Evolutionary conservation across 2,329 filamentous ascomycete species (phyloP).

Genomic region (Fusarium secorum): DNA sequence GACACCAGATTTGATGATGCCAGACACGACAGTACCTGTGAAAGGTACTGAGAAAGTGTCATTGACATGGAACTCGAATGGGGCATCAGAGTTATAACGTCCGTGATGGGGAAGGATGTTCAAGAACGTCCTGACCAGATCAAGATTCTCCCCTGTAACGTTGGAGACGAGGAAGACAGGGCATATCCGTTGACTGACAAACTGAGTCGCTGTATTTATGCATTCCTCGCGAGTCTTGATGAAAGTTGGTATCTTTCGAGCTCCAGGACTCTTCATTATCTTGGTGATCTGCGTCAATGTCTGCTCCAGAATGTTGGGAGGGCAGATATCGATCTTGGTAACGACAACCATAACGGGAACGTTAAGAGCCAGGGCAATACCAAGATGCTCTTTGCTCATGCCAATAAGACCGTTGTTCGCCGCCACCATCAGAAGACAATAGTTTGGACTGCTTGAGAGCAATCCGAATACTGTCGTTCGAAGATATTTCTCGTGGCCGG

Average conservation of each 20-base stretch:
- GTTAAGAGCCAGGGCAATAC: constrained; percentile 92
- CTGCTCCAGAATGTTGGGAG: constrained; percentile 91
- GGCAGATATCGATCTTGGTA: constrained; percentile 98
- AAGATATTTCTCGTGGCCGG: constrained; percentile 93
- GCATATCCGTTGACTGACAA: constrained; percentile 93
- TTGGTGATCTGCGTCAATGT: constrained; percentile 90
- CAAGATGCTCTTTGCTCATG: constrained; percentile 98
- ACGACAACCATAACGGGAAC: constrained; percentile 98
- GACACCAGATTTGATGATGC: constrained; percentile 87
- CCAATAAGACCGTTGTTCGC: constrained; percentile 97
- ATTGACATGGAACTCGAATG: constrained; percentile 95
- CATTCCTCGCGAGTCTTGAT: constrained; percentile 92
- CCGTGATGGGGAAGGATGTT: constrained; percentile 96
- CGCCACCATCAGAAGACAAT: constrained; percentile 97
- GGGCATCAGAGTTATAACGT: constrained; percentile 85
- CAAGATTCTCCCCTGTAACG: constrained; percentile 89
- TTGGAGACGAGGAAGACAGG: constrained; percentile 99
- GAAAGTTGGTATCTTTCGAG: constrained; percentile 94
- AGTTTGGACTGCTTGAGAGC: constrained; percentile 93
- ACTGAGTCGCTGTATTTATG: constrained; percentile 94
- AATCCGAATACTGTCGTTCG: constrained; percentile 96
- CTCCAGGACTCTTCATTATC: constrained; percentile 92
- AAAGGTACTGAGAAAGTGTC: constrained; percentile 98
- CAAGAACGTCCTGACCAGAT: constrained; percentile 89
- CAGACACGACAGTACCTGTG: constrained; percentile 94